Percentiles rank a stretch among this genome's conserved stretches.
These are phyloP conservation scores for Ceratocystis variospora DNA, from an alignment of 2,329 filamentous ascomycete species.

Conservation along the genomic window DNA sequence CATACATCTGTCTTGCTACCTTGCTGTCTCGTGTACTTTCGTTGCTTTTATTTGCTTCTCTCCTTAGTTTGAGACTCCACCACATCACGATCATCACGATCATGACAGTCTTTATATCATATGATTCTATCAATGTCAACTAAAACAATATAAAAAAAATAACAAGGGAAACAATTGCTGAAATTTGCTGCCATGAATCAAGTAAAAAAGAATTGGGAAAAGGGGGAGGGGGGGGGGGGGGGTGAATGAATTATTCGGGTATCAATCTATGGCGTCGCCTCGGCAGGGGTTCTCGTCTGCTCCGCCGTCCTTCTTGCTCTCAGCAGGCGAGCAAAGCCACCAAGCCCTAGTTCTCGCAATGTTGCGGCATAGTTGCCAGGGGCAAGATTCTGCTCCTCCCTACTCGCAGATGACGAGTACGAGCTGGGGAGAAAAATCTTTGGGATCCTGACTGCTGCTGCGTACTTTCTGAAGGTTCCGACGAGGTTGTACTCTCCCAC, in stretches of 20 bases:
- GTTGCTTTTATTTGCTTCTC: neutral
- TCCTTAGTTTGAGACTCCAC: neutral
- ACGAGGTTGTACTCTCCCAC: slow-evolving; percentile 41
- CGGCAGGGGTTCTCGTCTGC: slow-evolving; percentile 1
- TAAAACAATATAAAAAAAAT: neutral
- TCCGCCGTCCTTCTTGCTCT: slow-evolving; percentile 2
- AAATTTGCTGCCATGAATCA: no score
- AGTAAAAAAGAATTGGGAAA: neutral
- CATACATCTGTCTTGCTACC: slow-evolving; percentile 9
- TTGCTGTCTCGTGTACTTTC: neutral
- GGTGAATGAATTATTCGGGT: neutral
- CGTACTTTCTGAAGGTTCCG: slow-evolving; percentile 26
- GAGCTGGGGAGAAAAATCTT: neutral
- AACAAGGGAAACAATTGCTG: no score
- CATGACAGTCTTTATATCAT: slow-evolving; percentile 6
- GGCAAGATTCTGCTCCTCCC: neutral
- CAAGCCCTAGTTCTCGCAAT: slow-evolving; percentile 9
- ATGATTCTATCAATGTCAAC: neutral
- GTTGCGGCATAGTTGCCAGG: slow-evolving; percentile 14
- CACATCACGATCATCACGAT: neutral
- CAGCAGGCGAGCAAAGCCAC: slow-evolving; percentile 8
- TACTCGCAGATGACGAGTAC: neutral
- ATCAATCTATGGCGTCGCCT: slow-evolving; percentile 7
- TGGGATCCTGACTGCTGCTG: slow-evolving; percentile 12
- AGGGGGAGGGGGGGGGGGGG: neutral